phyloP scores from a whole-genome alignment of 495 filamentous ascomycete genomes.

The Daldinia loculata region DNA sequence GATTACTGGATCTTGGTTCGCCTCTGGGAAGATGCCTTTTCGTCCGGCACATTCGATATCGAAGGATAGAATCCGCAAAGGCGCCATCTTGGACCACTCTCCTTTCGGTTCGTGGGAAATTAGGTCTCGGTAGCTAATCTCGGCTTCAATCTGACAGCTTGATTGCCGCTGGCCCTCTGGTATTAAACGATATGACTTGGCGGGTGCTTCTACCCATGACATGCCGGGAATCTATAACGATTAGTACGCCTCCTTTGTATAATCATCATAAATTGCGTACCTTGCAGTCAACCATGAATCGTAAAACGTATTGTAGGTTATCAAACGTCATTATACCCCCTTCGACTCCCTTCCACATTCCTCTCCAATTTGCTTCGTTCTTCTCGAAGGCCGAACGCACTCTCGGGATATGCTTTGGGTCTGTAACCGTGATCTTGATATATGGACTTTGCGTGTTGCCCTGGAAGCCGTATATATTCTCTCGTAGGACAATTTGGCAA shows the following conservation, averaged over 20 bases:
- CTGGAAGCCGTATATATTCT: constrained; percentile 92
- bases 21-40: constrained; percentile 96
- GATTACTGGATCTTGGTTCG: constrained; percentile 91
- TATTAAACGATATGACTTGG: constrained; percentile 75
- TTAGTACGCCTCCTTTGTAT: constrained; percentile 20
- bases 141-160: constrained; percentile 94
- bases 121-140: constrained; percentile 79
- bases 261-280: constrained; percentile 49
- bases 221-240: constrained; percentile 78
- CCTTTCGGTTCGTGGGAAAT: constrained; percentile 89
- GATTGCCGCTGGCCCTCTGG: constrained; percentile 70
- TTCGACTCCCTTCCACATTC: constrained; percentile 80
- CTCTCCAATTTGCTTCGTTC: constrained; percentile 85
- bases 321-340: constrained; percentile 85
- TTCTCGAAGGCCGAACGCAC: constrained; percentile 76
- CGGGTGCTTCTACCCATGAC: constrained; percentile 93
- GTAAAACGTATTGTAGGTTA: constrained; percentile 90
- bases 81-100: constrained; percentile 99
- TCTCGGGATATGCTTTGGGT: constrained; percentile 79
- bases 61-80: constrained; percentile 89
- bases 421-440: constrained; percentile 88
- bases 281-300: constrained; percentile 97
- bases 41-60: constrained; percentile 99
- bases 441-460: constrained; percentile 92
- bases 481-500: constrained; percentile 78